Base-by-base conservation (phyloP, 225 moss, liverwort and hornwort genomes). In the Physcomitrium patens region DNA sequence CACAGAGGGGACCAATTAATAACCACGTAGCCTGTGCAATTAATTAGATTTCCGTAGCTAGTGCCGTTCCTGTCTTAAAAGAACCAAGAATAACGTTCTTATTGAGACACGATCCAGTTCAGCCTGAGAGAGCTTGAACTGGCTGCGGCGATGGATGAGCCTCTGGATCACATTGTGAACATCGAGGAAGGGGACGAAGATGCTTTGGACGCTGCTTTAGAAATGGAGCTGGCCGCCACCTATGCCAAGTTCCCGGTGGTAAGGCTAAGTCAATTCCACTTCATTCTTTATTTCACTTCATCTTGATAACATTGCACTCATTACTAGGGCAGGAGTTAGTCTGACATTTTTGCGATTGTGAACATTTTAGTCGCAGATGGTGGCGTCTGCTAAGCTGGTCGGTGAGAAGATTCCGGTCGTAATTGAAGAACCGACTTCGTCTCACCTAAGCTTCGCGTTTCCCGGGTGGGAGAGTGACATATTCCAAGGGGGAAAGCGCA, bases 391-490 rank as follows among this genome's bases (percentile, higher is more conserved):
- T 51, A 67, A 59, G 31, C 47, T 8, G 60, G 20, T 31, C 16
- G 12, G 18, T 8, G 53, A 62, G 16, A 63, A 64, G 45, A 17
- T 4, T 65, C 26, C n/a, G 2, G 50, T 11, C 8, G 31, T 17
- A 31, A 58, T 20, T 31, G 67, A 54, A 9, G 74, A 49, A 12
- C n/a, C 79, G 12, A 41, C 61, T 31, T 4, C 51, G 63, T 80
- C 83, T 22, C 82, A 81, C 45, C 79, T 91, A 44, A 86, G 86
- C 10, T 91, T 91, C 53, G 82, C 86, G 10, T 91, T 91, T 51
- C 91, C 91, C n/a, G 91, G 89, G 18, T 91, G 91, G 91, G 83
- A 79, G 53, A 78, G 86, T 50, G 89, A 87, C 59, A 86, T 89
- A 44, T 79, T 81, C 13, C 89, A 80, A 55, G 85, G 82, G 1